Percentiles rank a stretch among this genome's conserved stretches.
Conservation (phyloP, 306 rosid species). For the Lathyrus aphaca region DNA sequence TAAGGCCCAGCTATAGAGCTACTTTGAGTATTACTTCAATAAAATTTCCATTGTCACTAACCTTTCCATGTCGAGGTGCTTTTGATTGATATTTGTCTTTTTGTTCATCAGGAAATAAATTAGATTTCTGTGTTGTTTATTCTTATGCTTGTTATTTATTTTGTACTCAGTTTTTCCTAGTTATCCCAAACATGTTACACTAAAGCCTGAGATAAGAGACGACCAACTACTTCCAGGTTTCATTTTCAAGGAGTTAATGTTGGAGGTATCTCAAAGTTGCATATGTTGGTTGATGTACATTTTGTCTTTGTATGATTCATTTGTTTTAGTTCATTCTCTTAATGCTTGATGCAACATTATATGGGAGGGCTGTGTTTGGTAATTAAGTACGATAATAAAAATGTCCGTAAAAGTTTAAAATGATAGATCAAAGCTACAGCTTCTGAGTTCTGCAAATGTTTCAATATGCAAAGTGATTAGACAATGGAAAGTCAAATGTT, state of each 20-base stretch:
- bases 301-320: conserved; percentile 6
- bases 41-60: conserved; percentile 24
- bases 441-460: neutral
- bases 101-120: neutral
- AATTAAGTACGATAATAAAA: neutral
- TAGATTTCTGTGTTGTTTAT: neutral
- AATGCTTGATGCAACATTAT: neutral
- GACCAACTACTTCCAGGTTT: conserved; percentile 49
- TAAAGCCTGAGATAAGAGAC: conserved; percentile 33
- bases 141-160: conserved; percentile 8
- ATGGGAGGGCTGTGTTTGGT: neutral
- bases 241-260: conserved; percentile 43
- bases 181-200: conserved; percentile 35
- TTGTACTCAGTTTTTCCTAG: conserved; percentile 51
- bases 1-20: conserved; percentile 45
- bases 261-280: conserved; percentile 51
- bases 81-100: conserved; percentile 13
- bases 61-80: conserved; percentile 51
- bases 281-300: neutral
- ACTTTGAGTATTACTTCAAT: conserved; percentile 40
- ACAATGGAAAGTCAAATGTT: neutral
- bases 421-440: neutral
- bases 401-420: neutral
- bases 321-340: neutral
- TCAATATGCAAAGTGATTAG: neutral